Evolutionary conservation across 306 rosid species (phyloP).

Genomic region (Glycine tomentella): DNA sequence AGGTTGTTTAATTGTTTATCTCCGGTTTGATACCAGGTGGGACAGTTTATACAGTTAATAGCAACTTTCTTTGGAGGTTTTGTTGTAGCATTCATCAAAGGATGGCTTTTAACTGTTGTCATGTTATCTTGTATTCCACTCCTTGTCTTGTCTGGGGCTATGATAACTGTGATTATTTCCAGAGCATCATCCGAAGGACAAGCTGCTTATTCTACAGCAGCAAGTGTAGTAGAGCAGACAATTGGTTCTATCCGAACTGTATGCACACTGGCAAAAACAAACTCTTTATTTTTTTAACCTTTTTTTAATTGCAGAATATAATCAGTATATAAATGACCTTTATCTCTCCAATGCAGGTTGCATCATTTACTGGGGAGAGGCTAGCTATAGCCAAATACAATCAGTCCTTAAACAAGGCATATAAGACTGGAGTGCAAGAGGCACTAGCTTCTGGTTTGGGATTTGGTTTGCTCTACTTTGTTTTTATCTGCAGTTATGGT

Average conservation of each 20-base stretch:
- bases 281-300: background rate
- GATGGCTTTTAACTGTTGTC: slow-evolving; percentile 81
- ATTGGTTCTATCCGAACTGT: slow-evolving; percentile 84
- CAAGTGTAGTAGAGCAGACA: slow-evolving; percentile 76
- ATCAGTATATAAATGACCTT: background rate
- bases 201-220: slow-evolving; percentile 71
- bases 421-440: slow-evolving; percentile 60
- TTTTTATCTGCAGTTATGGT: slow-evolving; percentile 54
- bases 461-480: slow-evolving; percentile 48
- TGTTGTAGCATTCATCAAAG: slow-evolving; percentile 67
- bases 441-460: slow-evolving; percentile 74
- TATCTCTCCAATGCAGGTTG: slow-evolving; percentile 55
- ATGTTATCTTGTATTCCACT: slow-evolving; percentile 72
- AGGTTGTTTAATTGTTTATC: background rate
- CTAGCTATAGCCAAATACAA: slow-evolving; percentile 67
- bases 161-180: slow-evolving; percentile 50
- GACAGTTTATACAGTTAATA: slow-evolving; percentile 68
- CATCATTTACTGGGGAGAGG: slow-evolving; percentile 88
- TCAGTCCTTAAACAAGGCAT: slow-evolving; percentile 59
- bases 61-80: slow-evolving; percentile 77
- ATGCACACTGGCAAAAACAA: slow-evolving; percentile 36
- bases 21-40: slow-evolving; percentile 61
- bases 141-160: slow-evolving; percentile 63
- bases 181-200: slow-evolving; percentile 70
- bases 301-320: background rate